These are phyloP conservation scores for Teunomyces barrocoloradensis DNA, from an alignment of 805 yeast species.

Conservation along the genomic window DNA sequence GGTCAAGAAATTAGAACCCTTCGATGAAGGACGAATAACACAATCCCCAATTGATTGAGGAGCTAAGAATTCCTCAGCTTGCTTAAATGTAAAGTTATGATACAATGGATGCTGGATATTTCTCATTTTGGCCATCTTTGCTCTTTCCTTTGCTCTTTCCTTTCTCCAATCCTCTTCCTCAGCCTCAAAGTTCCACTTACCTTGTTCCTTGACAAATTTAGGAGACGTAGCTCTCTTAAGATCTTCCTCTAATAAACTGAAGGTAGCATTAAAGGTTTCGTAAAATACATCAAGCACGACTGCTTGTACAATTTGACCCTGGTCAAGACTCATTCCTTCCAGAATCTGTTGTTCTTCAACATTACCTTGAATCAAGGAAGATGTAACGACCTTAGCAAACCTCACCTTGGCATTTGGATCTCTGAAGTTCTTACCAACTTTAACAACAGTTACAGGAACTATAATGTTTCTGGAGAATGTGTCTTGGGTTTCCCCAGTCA, in stretches of 20 bases:
- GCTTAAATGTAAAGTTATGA: constrained; percentile 74
- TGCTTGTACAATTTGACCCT: constrained; percentile 85
- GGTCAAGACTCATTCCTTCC: constrained; percentile 41
- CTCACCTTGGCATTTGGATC: constrained; percentile 44
- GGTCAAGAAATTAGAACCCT: constrained; percentile 83
- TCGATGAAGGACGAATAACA: constrained; percentile 91
- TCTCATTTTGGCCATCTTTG: constrained; percentile 66
- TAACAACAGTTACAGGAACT: constrained; percentile 70
- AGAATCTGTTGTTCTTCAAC: constrained; percentile 46
- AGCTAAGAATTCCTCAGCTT: constrained; percentile 92
- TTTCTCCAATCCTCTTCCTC: constrained; percentile 63
- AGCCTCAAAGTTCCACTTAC: constrained; percentile 77
- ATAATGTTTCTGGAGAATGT: constrained; percentile 66
- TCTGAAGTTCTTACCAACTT: constrained; percentile 65
- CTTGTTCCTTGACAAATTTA: constrained; percentile 50
- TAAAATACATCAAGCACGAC: constrained; percentile 70
- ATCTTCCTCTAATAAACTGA: constrained; percentile 67
- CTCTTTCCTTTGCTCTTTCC: constrained; percentile 60
- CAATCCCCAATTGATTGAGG: constrained; percentile 87
- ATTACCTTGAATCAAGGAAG: constrained; percentile 42
- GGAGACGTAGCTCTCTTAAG: constrained; percentile 53
- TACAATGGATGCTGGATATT: constrained; percentile 90
- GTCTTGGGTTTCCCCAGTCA: constrained; percentile 81
- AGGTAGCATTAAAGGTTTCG: constrained; percentile 68
- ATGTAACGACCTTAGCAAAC: constrained; percentile 39